A percentile compares a stretch with the other conserved stretches of the same genome.
Conservation (phyloP, 2,329 filamentous ascomycete species). For the Harringtonia aguacate region DNA sequence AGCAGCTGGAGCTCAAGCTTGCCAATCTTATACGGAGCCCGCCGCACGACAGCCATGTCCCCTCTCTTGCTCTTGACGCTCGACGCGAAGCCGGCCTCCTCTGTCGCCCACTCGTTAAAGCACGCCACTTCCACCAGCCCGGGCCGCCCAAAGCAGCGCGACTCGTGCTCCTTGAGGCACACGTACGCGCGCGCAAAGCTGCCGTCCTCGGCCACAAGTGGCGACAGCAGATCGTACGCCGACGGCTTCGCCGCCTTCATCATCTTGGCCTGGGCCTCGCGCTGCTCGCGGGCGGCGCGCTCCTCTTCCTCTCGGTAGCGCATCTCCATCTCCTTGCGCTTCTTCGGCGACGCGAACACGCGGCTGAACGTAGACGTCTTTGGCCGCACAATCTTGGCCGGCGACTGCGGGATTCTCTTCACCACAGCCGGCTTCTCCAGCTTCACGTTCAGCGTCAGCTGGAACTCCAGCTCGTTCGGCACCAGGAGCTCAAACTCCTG, state of each 20-base stretch:
- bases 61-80: conserved; percentile 93
- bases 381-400: conserved; percentile 52
- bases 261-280: conserved; percentile 52
- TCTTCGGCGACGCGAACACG: conserved; percentile 89
- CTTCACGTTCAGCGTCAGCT: conserved; percentile 93
- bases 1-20: conserved; percentile 90
- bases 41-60: conserved; percentile 58
- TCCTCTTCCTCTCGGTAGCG: conserved; percentile 77
- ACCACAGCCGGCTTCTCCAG: conserved; percentile 62
- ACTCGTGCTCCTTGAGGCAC: conserved; percentile 85
- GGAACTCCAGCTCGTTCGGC: conserved; percentile 95
- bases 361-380: conserved; percentile 87
- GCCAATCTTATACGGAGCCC: conserved; percentile 92
- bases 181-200: conserved; percentile 93
- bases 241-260: conserved; percentile 56
- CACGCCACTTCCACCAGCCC: conserved; percentile 82
- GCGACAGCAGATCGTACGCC: conserved; percentile 78
- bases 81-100: conserved; percentile 66
- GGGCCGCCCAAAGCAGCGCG: conserved; percentile 76
- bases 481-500: conserved; percentile 98
- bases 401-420: conserved; percentile 36
- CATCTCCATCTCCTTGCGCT: conserved; percentile 87
- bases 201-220: conserved; percentile 79
- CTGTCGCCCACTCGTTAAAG: conserved; percentile 98
- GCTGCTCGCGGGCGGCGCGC: conserved; percentile 51